Evolutionary conservation across 2,329 filamentous ascomycete species (phyloP).

Genomic region (Sclerotinia sclerotiorum): DNA sequence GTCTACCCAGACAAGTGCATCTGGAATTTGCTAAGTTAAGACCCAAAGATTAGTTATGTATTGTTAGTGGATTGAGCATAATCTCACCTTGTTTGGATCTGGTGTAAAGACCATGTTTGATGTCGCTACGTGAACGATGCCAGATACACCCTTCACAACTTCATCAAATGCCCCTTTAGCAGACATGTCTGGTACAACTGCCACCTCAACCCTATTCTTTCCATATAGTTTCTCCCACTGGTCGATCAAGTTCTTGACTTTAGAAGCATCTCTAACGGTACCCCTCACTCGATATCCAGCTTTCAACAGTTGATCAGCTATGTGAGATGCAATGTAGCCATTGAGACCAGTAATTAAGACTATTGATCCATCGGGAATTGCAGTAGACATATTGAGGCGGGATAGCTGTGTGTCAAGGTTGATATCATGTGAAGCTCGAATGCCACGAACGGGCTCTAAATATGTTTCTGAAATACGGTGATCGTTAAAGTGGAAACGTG

Average conservation of each 20-base stretch:
- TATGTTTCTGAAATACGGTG: not conserved
- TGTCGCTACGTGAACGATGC: constrained; percentile 46
- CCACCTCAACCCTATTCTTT: constrained; percentile 40
- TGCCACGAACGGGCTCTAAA: not conserved
- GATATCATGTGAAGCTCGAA: not conserved
- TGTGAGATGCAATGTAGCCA: constrained; percentile 45
- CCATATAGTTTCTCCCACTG: constrained; percentile 42
- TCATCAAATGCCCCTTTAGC: constrained; percentile 34
- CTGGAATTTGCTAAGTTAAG: constrained; percentile 37
- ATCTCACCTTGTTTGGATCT: constrained; percentile 43
- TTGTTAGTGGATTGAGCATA: not conserved
- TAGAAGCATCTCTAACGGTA: constrained; percentile 43
- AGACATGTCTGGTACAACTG: constrained; percentile 42
- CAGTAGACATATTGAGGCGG: not conserved
- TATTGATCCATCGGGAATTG: constrained; percentile 38
- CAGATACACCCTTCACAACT: constrained; percentile 38
- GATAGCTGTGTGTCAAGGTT: not conserved
- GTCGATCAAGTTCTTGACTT: constrained; percentile 39
- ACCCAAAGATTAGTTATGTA: not conserved
- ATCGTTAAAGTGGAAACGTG: not conserved
- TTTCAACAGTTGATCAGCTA: constrained; percentile 44
- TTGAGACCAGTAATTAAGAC: constrained; percentile 48
- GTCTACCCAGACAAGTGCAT: constrained; percentile 37
- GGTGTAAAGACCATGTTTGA: constrained; percentile 40
- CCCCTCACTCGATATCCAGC: constrained; percentile 49